These are phyloP conservation scores for Neonectria faginata DNA, from an alignment of 2,329 filamentous ascomycete species.

Conservation along the genomic window DNA sequence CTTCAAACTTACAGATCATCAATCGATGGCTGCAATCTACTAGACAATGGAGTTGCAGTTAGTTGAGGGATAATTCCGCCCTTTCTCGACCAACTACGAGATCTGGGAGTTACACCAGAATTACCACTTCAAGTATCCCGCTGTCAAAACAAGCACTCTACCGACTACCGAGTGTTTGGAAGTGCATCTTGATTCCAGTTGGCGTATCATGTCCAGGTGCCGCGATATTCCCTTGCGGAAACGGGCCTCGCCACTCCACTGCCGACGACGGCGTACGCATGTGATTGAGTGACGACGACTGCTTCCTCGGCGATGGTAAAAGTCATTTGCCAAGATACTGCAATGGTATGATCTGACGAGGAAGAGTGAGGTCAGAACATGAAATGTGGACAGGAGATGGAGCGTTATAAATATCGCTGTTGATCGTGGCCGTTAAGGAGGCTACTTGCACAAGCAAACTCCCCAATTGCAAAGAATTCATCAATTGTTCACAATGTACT, in stretches of 20 bases:
- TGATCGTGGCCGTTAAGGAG: not conserved
- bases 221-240: not conserved
- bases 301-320: not conserved
- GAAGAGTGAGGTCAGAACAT: not conserved
- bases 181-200: not conserved
- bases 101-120: not conserved
- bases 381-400: not conserved
- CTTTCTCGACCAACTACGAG: not conserved
- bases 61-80: not conserved
- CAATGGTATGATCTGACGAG: not conserved
- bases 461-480: not conserved
- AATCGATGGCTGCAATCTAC: not conserved
- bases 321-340: not conserved
- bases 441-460: not conserved
- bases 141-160: not conserved
- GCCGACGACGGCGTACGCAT: not conserved
- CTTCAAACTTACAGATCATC: not conserved
- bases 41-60: not conserved
- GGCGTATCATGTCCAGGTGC: not conserved
- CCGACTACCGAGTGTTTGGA: not conserved
- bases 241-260: not conserved
- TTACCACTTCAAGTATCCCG: not conserved
- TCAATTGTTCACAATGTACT: constrained; percentile 25
- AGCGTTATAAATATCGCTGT: not conserved
- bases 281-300: not conserved